Percentiles rank a stretch among this genome's conserved stretches.
Conservation (phyloP, 139 green algal species). For the Helicosporidium sp. region DNA sequence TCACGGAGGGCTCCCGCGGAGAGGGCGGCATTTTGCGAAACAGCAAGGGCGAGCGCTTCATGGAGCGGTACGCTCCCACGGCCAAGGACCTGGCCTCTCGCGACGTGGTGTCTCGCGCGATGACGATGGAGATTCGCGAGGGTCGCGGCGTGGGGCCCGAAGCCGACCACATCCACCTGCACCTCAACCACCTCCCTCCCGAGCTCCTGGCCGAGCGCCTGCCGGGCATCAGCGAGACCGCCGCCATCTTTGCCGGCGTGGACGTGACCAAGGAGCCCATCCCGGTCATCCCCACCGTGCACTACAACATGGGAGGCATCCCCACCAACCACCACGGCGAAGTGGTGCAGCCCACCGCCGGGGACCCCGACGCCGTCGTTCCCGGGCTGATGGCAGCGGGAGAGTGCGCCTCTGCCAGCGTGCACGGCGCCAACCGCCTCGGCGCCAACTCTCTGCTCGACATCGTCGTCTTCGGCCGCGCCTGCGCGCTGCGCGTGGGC, state of each 20-base stretch:
- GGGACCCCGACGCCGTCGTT: slow-evolving; percentile 65
- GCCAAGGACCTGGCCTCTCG: slow-evolving; percentile 94
- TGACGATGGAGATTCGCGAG: slow-evolving; percentile 90
- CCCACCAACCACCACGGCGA: slow-evolving; percentile 86
- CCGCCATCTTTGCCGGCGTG: slow-evolving; percentile 90
- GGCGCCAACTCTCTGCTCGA: slow-evolving; percentile 95
- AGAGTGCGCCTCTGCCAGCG: slow-evolving; percentile 77
- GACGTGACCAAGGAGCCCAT: slow-evolving; percentile 31
- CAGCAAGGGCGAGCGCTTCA: slow-evolving; percentile 92
- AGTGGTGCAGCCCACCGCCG: slow-evolving; percentile 23
- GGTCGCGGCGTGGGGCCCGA: slow-evolving; percentile 39
- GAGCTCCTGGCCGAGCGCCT: slow-evolving; percentile 90
- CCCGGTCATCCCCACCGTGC: slow-evolving; percentile 87
- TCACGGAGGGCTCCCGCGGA: slow-evolving; percentile 87
- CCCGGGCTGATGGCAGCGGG: slow-evolving; percentile 84
- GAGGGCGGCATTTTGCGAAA: slow-evolving; percentile 95
- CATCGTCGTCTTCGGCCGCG: slow-evolving; percentile 96
- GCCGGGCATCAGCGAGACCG: slow-evolving; percentile 91
- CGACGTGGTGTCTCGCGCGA: slow-evolving; percentile 83
- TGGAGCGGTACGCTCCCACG: slow-evolving; percentile 93
- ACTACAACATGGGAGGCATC: slow-evolving; percentile 99
- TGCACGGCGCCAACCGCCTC: slow-evolving; percentile 96
- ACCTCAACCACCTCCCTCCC: slow-evolving; percentile 92
- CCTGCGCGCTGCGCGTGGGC: slow-evolving; percentile 57
- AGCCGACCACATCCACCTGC: slow-evolving; percentile 95